Conservation (phyloP, 2,329 filamentous ascomycete species). For the Fusarium chaquense region DNA sequence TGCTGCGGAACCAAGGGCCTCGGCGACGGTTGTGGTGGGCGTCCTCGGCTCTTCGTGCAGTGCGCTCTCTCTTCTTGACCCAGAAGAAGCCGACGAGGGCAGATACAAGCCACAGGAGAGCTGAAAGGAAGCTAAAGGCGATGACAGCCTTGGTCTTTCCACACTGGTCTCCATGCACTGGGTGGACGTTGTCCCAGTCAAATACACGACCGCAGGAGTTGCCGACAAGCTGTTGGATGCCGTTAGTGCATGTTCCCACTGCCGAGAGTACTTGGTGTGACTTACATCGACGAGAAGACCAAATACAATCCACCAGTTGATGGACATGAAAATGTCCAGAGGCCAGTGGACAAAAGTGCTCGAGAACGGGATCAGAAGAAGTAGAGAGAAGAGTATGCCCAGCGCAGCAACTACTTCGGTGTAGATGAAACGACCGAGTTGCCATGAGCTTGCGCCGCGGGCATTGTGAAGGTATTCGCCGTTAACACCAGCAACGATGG, state of each 20-base stretch:
- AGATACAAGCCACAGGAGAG: constrained; percentile 76
- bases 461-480: constrained; percentile 72
- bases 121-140: constrained; percentile 78
- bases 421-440: constrained; percentile 77
- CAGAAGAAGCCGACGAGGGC: constrained; percentile 68
- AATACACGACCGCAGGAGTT: constrained; percentile 68
- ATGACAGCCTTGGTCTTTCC: constrained; percentile 77
- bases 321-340: constrained; percentile 75
- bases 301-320: constrained; percentile 78
- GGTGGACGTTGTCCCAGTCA: constrained; percentile 68
- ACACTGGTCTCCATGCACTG: constrained; percentile 64
- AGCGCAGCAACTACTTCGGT: constrained; percentile 77
- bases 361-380: constrained; percentile 80
- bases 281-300: constrained; percentile 73
- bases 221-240: constrained; percentile 54
- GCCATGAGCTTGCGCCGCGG: constrained; percentile 61
- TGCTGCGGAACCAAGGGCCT: constrained; percentile 60
- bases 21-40: constrained; percentile 44
- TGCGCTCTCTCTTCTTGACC: constrained; percentile 58
- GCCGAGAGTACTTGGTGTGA: constrained; percentile 29
- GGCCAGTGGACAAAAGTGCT: constrained; percentile 77
- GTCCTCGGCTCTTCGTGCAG: constrained; percentile 50
- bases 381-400: constrained; percentile 74
- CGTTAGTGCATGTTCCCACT: constrained; percentile 22
- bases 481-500: constrained; percentile 77